A percentile compares a stretch with the other conserved stretches of the same genome.
Evolutionary conservation across 2,329 filamentous ascomycete genomes (phyloP).

Genomic region (Arthroderma uncinatum): DNA sequence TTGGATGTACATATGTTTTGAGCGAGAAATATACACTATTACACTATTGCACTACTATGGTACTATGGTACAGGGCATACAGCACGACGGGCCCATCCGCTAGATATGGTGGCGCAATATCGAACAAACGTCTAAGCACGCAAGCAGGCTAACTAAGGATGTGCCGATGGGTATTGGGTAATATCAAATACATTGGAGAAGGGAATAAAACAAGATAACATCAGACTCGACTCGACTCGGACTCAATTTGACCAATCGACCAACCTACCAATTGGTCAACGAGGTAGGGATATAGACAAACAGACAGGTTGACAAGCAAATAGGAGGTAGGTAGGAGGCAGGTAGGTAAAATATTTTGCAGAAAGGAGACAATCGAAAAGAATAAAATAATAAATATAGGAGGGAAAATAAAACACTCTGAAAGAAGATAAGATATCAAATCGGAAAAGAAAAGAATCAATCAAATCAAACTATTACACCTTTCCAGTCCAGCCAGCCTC

Average conservation of each 20-base stretch:
- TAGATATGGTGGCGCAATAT: neutral
- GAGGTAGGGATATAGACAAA: neutral
- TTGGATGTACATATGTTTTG: neutral
- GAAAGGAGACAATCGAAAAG: neutral
- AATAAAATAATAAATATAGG: neutral
- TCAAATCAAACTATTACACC: neutral
- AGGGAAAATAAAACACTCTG: neutral
- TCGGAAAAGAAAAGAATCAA: neutral
- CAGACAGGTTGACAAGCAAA: neutral
- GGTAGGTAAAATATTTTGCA: neutral
- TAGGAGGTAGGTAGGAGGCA: neutral
- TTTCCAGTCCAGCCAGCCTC: neutral
- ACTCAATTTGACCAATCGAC: neutral
- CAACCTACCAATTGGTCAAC: neutral
- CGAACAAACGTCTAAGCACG: neutral
- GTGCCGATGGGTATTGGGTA: neutral
- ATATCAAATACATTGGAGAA: neutral
- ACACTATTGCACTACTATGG: neutral
- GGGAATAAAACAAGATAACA: neutral
- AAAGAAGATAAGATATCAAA: constrained; percentile 1
- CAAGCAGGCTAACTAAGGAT: neutral
- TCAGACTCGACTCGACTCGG: neutral
- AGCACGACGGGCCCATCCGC: too few relatives aligned
- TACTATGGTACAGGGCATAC: neutral
- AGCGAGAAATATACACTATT: constrained; percentile 4